A percentile compares a stretch with the other conserved stretches of the same genome.
phyloP scores from a whole-genome alignment of 148 eudicot genomes.

The Salicornia ramosissima region DNA sequence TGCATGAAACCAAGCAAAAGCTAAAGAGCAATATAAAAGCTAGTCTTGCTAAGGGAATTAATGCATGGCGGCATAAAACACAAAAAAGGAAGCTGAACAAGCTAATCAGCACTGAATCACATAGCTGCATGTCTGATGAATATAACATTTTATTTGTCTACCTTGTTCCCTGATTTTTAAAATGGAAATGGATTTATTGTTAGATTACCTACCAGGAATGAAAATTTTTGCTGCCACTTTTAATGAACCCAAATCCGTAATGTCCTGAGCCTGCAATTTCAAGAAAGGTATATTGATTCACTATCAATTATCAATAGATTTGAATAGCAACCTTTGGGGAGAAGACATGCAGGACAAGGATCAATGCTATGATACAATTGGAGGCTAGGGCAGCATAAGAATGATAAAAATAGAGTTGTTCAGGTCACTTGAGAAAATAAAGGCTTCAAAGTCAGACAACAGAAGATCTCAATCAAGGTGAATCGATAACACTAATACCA shows the following conservation, averaged over 20 bases:
- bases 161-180: neutral
- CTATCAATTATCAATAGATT: neutral
- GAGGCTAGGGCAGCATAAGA: neutral
- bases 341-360: conserved; percentile 1
- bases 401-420: neutral
- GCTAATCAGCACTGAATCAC: conserved; percentile 2
- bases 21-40: neutral
- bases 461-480: neutral
- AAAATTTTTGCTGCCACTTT: conserved; percentile 85
- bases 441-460: neutral
- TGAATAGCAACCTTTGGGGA: neutral
- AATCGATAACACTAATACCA: neutral
- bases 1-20: conserved; percentile 31
- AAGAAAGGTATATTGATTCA: neutral
- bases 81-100: neutral
- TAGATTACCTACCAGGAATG: conserved; percentile 62
- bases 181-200: neutral
- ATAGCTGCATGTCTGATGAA: neutral
- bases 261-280: conserved; percentile 71
- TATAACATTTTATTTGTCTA: neutral
- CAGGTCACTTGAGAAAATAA: neutral
- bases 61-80: neutral
- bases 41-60: no score
- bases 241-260: conserved; percentile 71
- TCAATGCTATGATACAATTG: neutral